Evolutionary conservation across 73 alveolate genomes (phyloP).

Genomic region (Urostyla sp.): DNA sequence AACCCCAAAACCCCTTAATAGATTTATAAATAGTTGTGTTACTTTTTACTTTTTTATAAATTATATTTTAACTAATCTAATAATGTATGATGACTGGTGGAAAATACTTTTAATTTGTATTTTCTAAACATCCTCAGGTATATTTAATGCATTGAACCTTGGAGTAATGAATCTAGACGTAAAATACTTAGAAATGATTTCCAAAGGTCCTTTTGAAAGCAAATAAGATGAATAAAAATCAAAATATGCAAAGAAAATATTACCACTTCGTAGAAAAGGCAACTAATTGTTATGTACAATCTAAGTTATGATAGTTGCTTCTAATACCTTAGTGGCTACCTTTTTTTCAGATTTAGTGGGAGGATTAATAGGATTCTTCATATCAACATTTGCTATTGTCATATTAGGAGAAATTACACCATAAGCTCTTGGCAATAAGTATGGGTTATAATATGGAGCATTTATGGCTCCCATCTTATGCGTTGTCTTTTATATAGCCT

Average conservation of each 20-base stretch:
- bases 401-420: slow-evolving; percentile 83
- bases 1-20: too few relatives aligned
- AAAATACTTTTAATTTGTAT: background rate
- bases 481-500: slow-evolving; percentile 53
- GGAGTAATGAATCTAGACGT: slow-evolving; percentile 79
- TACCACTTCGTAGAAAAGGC: slow-evolving; percentile 75
- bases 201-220: slow-evolving; percentile 66
- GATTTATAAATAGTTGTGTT: too few relatives aligned
- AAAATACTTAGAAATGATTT: slow-evolving; percentile 66
- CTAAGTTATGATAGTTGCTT: slow-evolving; percentile 72
- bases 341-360: slow-evolving; percentile 53
- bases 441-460: slow-evolving; percentile 64
- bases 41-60: too few relatives aligned
- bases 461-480: background rate
- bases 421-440: slow-evolving; percentile 74
- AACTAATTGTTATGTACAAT: slow-evolving; percentile 68
- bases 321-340: slow-evolving; percentile 68
- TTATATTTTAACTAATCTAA: too few relatives aligned
- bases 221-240: slow-evolving; percentile 44
- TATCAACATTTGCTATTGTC: slow-evolving; percentile 68
- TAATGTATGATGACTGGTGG: slow-evolving; percentile 18
- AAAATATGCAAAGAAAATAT: slow-evolving; percentile 62
- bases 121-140: slow-evolving; percentile 33
- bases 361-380: slow-evolving; percentile 41
- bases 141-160: slow-evolving; percentile 73